Base-by-base conservation (phyloP, 805 yeast genomes). In the Grigorovia transvaalensis region DNA sequence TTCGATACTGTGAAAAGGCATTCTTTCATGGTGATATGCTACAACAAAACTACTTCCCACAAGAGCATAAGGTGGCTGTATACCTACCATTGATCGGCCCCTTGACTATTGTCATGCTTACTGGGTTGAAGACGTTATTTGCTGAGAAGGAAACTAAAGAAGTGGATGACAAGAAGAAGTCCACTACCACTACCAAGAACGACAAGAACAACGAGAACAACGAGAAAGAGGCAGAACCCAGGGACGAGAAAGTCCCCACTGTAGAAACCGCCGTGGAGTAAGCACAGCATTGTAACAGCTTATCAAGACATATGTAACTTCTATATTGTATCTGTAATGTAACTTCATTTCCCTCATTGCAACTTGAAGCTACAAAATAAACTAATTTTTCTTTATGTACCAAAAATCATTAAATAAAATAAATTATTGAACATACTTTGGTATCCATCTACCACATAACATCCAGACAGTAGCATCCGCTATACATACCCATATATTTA, bases 1-100 rank as follows among this genome's bases (percentile, higher is more conserved):
- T 67, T 1, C 49, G 61, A 45, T 56, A 58, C n/a, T 63, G 71
- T 43, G 81, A 78, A 54, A 73, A 73, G 46, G 97, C 98, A 0
- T 91, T 91, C 61, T 91, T 91, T 66, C 95, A 91, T 59, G 86
- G 87, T 59, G 90, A 85, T 65, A 91, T 93, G 96, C 88, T 93
- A 30, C 95, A 88, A 61, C 97, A 91, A 64, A 88, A 85, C 51
- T 89, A 86, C 66, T 88, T 90, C 73, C 98, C 99, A 0, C 91
- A 86, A 56, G 97, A 91, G 66, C 99, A 91, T 64, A 90, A 88
- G 66, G 74, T 93, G 61, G 98, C 99, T 0, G 96, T 93, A 1
- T 93, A 89, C 58, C 72, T 88, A 62, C 99, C 99, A 0, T 71
- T 91, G 46, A 66, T 90, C 40, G 98, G 98, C 0, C 99, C 99